Evolutionary conservation across 768 basidiomycete genomes (phyloP).

Genomic region (Kwoniella europaea): DNA sequence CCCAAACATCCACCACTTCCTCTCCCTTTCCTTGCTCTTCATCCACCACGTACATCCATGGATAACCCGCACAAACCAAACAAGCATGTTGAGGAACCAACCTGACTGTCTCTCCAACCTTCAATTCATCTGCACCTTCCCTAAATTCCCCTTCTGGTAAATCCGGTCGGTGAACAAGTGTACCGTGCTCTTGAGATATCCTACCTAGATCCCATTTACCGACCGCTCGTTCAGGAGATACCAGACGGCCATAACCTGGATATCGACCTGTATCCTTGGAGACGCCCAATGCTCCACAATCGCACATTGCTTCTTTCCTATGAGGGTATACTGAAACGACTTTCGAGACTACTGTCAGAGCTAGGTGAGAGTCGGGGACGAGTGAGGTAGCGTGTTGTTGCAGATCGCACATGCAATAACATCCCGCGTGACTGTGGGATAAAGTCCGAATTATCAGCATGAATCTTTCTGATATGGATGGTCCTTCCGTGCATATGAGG

Average conservation of each 20-base stretch:
- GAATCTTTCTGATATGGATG: not conserved
- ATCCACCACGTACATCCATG: slow-evolving; percentile 85
- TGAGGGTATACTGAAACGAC: slow-evolving; percentile 81
- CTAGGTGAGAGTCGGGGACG: slow-evolving; percentile 65
- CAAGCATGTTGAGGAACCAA: slow-evolving; percentile 88
- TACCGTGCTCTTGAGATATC: slow-evolving; percentile 70
- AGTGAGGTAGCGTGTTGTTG: slow-evolving; percentile 80
- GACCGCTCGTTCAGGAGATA: slow-evolving; percentile 66
- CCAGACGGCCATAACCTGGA: slow-evolving; percentile 72
- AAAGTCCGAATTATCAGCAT: not conserved
- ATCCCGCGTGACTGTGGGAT: slow-evolving; percentile 46
- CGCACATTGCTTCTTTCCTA: slow-evolving; percentile 68
- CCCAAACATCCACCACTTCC: slow-evolving; percentile 70
- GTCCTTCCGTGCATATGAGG: not conserved
- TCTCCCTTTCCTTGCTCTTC: slow-evolving; percentile 56
- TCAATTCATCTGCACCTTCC: slow-evolving; percentile 48
- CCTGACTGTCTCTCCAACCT: slow-evolving; percentile 69
- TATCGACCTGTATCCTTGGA: slow-evolving; percentile 82
- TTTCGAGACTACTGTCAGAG: slow-evolving; percentile 72
- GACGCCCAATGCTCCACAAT: slow-evolving; percentile 83
- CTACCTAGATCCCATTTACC: slow-evolving; percentile 55
- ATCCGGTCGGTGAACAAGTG: slow-evolving; percentile 58
- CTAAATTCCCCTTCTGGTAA: slow-evolving; percentile 31
- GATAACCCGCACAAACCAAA: slow-evolving; percentile 75
- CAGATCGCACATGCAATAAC: slow-evolving; percentile 81